These are phyloP conservation scores for Macaranga tanarius DNA, from an alignment of 441 rosid genomes.

Conservation along the genomic window DNA sequence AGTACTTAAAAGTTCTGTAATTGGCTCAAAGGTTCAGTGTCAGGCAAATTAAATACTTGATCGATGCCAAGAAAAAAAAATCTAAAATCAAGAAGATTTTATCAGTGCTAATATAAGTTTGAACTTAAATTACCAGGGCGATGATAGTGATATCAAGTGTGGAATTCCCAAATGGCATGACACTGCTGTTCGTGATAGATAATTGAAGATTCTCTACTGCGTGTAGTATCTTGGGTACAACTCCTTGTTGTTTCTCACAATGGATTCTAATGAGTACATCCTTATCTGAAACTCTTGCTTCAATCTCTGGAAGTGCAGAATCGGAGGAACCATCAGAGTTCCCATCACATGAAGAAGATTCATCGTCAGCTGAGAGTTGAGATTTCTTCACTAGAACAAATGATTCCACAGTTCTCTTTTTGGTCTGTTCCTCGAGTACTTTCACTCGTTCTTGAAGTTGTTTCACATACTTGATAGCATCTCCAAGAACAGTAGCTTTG, in stretches of 20 bases:
- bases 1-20: too few relatives aligned
- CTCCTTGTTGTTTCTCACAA: constrained; percentile 54
- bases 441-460: constrained; percentile 51
- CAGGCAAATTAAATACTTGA: too few relatives aligned
- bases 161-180: constrained; percentile 67
- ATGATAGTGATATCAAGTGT: constrained; percentile 66
- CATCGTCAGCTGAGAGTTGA: constrained; percentile 45
- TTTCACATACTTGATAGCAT: constrained; percentile 50
- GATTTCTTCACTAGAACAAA: constrained; percentile 61
- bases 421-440: constrained; percentile 45
- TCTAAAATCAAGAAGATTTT: too few relatives aligned
- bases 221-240: constrained; percentile 43
- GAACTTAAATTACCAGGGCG: constrained; percentile 50
- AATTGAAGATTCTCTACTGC: constrained; percentile 58
- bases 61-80: too few relatives aligned
- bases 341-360: constrained; percentile 43
- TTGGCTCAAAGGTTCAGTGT: not conserved
- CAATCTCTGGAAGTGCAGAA: constrained; percentile 64
- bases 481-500: constrained; percentile 67
- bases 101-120: not conserved
- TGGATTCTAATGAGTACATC: constrained; percentile 74
- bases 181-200: constrained; percentile 47
- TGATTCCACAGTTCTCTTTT: constrained; percentile 57
- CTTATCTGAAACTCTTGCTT: constrained; percentile 59
- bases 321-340: constrained; percentile 32